Conservation (phyloP, 805 yeast species). For the Tetrapisispora namnaoensis region DNA sequence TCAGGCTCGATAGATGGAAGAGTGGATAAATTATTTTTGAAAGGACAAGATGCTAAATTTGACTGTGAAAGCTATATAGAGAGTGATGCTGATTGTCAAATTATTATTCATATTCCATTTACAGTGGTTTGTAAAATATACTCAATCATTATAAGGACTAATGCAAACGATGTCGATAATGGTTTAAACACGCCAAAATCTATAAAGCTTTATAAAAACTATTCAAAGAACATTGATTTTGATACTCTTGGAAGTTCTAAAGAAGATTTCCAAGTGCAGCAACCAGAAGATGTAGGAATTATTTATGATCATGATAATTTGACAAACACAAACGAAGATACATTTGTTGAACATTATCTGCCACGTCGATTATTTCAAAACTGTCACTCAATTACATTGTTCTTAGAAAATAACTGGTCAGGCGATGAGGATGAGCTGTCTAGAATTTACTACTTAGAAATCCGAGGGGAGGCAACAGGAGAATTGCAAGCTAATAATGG, state of each 20-base stretch:
- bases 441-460: constrained; percentile 58
- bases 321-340: constrained; percentile 36
- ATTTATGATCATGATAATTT: constrained; percentile 9
- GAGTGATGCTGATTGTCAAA: constrained; percentile 75
- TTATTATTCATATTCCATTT: constrained; percentile 72
- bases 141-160: constrained; percentile 60
- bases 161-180: constrained; percentile 32
- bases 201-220: constrained; percentile 64
- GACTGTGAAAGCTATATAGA: constrained; percentile 38
- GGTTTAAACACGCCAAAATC: constrained; percentile 54
- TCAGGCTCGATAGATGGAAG: constrained; percentile 35
- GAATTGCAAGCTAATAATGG: constrained; percentile 9
- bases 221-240: constrained; percentile 56
- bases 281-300: constrained; percentile 49
- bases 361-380: constrained; percentile 70
- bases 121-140: constrained; percentile 64
- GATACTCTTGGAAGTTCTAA: constrained; percentile 42
- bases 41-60: constrained; percentile 40
- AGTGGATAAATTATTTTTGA: constrained; percentile 38
- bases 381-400: constrained; percentile 55
- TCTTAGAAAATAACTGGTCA: constrained; percentile 57
- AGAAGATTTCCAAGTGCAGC: constrained; percentile 45
- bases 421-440: constrained; percentile 51
- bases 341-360: constrained; percentile 71
- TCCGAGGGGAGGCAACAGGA: constrained; percentile 58